These are phyloP conservation scores for Ceratocystis alfenasii DNA, from an alignment of 2,329 filamentous ascomycete genomes.

Conservation along the genomic window DNA sequence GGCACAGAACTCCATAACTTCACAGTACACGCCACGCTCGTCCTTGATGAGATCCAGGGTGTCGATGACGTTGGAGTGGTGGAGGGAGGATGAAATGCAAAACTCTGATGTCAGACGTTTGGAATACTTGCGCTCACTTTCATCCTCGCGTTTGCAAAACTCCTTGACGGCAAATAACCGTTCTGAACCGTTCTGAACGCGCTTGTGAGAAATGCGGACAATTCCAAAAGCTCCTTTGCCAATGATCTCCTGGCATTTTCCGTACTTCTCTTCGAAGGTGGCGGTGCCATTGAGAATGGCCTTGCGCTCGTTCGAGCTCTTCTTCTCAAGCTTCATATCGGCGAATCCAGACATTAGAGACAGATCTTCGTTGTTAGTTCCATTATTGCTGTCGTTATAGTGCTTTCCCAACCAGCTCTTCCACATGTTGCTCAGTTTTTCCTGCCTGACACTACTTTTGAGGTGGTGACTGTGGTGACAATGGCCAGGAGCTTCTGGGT, in stretches of 20 bases:
- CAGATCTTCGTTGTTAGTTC: slow-evolving; percentile 49
- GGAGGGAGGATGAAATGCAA: slow-evolving; percentile 92
- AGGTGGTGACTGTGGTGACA: slow-evolving; percentile 86
- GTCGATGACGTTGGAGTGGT: slow-evolving; percentile 96
- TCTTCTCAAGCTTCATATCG: slow-evolving; percentile 52
- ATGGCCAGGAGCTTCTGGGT: slow-evolving; percentile 53
- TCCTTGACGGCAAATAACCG: slow-evolving; percentile 97
- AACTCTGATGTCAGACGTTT: slow-evolving; percentile 96
- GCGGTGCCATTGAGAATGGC: slow-evolving; percentile 49
- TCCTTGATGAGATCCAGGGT: slow-evolving; percentile 92
- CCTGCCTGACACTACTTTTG: slow-evolving; percentile 79
- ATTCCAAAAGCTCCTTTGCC: slow-evolving; percentile 95
- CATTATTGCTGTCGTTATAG: slow-evolving; percentile 50
- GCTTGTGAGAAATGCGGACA: slow-evolving; percentile 94
- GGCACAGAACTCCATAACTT: slow-evolving; percentile 98
- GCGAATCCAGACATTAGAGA: slow-evolving; percentile 95
- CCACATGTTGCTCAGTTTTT: slow-evolving; percentile 89
- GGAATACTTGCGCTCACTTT: slow-evolving; percentile 94
- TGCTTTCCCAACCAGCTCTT: slow-evolving; percentile 76
- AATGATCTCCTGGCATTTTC: slow-evolving; percentile 94
- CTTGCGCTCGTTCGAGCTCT: slow-evolving; percentile 20
- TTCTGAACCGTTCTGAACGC: slow-evolving; percentile 71
- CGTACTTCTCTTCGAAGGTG: slow-evolving; percentile 89
- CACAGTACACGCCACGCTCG: slow-evolving; percentile 92
- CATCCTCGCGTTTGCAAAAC: slow-evolving; percentile 84